Conservation (phyloP, 345 rosid genomes). For the Eucalyptus albens region DNA sequence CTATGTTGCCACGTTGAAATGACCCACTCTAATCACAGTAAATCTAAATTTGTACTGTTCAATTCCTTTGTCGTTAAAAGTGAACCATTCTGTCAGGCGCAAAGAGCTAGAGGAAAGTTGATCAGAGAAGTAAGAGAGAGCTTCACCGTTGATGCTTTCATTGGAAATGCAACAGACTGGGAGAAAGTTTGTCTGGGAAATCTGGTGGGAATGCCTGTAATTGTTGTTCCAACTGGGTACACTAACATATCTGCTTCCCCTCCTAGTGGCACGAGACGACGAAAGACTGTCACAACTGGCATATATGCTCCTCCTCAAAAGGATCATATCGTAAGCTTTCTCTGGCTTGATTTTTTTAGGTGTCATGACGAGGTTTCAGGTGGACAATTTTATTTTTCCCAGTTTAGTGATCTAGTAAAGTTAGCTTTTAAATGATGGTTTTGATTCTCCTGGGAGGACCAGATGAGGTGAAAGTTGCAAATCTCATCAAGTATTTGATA, state of each 20-base stretch:
- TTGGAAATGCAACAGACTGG: slow-evolving; percentile 87
- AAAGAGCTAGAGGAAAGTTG: slow-evolving; percentile 65
- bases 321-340: slow-evolving; percentile 64
- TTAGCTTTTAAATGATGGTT: not conserved
- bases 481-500: not conserved
- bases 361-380: not conserved
- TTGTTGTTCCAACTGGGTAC: slow-evolving; percentile 62
- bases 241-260: slow-evolving; percentile 47
- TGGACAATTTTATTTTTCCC: not conserved
- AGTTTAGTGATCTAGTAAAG: not conserved
- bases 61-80: not conserved
- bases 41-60: not conserved
- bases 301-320: slow-evolving; percentile 73
- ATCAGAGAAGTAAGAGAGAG: slow-evolving; percentile 63
- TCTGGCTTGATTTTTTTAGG: slow-evolving; percentile 1
- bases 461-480: not conserved
- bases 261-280: slow-evolving; percentile 27
- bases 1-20: not conserved
- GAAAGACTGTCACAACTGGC: slow-evolving; percentile 51
- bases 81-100: slow-evolving; percentile 34
- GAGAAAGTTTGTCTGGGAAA: slow-evolving; percentile 87
- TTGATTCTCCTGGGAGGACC: not conserved
- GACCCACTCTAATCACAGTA: not conserved
- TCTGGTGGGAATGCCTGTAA: slow-evolving; percentile 72
- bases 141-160: slow-evolving; percentile 66